phyloP scores from a whole-genome alignment of 306 rosid species.

The Calophaca sinica region DNA sequence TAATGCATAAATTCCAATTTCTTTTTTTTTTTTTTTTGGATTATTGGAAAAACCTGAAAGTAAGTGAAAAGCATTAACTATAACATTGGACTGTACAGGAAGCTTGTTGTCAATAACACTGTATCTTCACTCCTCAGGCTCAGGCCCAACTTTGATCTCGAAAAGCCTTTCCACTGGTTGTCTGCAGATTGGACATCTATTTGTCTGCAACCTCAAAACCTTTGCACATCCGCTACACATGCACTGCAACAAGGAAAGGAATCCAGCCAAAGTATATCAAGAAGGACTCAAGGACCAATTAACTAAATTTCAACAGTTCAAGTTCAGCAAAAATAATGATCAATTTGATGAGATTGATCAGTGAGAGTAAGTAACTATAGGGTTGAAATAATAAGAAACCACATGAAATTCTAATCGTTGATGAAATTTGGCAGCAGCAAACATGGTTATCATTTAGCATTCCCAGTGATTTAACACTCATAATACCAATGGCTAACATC shows the following conservation, averaged over 20 bases:
- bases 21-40: conserved; percentile 16
- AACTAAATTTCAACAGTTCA: conserved; percentile 13
- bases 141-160: conserved; percentile 85
- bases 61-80: conserved; percentile 36
- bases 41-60: conserved; percentile 48
- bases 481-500: conserved; percentile 8
- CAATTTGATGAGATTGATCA: conserved; percentile 7
- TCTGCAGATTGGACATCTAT: conserved; percentile 95
- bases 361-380: background rate
- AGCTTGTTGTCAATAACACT: conserved; percentile 21
- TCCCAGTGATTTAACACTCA: conserved; percentile 22
- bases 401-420: background rate
- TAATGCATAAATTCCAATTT: conserved; percentile 39
- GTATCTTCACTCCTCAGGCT: conserved; percentile 59
- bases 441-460: conserved; percentile 9
- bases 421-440: conserved; percentile 18
- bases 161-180: conserved; percentile 96
- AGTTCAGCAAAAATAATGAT: background rate
- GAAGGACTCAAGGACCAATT: background rate
- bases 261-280: conserved; percentile 34
- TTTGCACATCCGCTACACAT: conserved; percentile 95
- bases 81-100: conserved; percentile 58
- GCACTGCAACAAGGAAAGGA: conserved; percentile 66
- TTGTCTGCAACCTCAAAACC: conserved; percentile 88
- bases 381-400: background rate